Conservation (phyloP, 129 eudicot species). For the Sambucus nigra region DNA sequence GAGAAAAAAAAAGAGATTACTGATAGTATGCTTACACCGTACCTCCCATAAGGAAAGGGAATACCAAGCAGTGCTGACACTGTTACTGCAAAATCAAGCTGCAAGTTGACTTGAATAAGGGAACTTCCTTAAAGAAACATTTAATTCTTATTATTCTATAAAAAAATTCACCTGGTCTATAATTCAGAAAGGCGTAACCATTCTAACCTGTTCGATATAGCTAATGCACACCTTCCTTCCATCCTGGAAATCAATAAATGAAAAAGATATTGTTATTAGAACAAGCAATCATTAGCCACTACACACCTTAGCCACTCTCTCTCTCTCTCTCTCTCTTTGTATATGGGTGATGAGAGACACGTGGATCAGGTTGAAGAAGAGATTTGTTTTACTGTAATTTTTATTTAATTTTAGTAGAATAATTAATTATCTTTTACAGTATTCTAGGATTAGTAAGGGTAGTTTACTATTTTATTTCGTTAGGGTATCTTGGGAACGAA, state of each 20-base stretch:
- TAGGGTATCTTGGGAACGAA: too few relatives aligned
- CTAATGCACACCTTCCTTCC: conserved; percentile 62
- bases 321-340: too few relatives aligned
- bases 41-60: conserved; percentile 99
- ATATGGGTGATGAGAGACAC: too few relatives aligned
- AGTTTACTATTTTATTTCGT: too few relatives aligned
- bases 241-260: conserved; percentile 37
- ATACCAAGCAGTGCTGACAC: conserved; percentile 89
- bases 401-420: too few relatives aligned
- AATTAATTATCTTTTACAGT: too few relatives aligned
- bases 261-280: background rate
- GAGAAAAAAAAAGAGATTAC: background rate
- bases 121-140: conserved; percentile 9
- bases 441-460: too few relatives aligned
- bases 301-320: too few relatives aligned
- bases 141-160: background rate
- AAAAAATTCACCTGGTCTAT: conserved; percentile 7
- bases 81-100: conserved; percentile 97
- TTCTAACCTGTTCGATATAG: conserved; percentile 69
- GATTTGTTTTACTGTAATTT: too few relatives aligned
- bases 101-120: conserved; percentile 32
- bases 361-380: too few relatives aligned
- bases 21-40: conserved; percentile 20
- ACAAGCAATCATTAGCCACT: background rate
- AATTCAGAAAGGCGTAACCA: conserved; percentile 7